Evolutionary conservation across 345 rosid species (phyloP).

Genomic region (Pseudoturritis turrita): DNA sequence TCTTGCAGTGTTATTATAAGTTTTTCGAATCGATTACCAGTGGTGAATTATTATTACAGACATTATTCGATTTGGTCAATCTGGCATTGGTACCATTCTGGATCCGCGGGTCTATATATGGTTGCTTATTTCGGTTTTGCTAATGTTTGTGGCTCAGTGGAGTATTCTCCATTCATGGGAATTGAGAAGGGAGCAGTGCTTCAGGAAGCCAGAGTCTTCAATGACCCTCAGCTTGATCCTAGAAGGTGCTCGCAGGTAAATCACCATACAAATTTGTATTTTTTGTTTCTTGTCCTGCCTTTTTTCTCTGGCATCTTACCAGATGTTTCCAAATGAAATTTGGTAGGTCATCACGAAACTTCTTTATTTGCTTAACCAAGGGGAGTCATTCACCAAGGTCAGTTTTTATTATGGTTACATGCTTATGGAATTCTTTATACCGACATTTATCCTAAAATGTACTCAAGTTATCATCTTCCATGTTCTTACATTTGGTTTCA

Average conservation of each 20-base stretch:
- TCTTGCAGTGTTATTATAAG: neutral
- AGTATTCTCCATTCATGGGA: constrained; percentile 82
- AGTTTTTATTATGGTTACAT: neutral
- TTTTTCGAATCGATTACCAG: neutral
- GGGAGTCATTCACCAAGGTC: constrained; percentile 81
- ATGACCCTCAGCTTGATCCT: constrained; percentile 88
- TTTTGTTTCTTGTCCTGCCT: too few relatives aligned
- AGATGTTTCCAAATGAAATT: neutral
- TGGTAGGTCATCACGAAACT: constrained; percentile 79
- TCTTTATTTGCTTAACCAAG: constrained; percentile 86
- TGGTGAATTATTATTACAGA: neutral
- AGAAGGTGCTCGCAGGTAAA: constrained; percentile 62
- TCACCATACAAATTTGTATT: too few relatives aligned
- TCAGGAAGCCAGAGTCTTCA: constrained; percentile 92
- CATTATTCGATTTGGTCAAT: neutral
- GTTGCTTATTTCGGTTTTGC: neutral
- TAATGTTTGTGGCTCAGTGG: constrained; percentile 36
- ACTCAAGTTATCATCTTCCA: neutral
- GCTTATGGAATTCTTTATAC: too few relatives aligned
- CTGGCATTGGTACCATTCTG: neutral
- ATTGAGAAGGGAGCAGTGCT: constrained; percentile 94
- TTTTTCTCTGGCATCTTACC: constrained; percentile 3
- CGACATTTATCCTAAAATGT: neutral
- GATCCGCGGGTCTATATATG: neutral
- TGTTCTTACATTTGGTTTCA: neutral